Conservation (phyloP, 345 rosid genomes). For the Noccaea bulbosa region DNA sequence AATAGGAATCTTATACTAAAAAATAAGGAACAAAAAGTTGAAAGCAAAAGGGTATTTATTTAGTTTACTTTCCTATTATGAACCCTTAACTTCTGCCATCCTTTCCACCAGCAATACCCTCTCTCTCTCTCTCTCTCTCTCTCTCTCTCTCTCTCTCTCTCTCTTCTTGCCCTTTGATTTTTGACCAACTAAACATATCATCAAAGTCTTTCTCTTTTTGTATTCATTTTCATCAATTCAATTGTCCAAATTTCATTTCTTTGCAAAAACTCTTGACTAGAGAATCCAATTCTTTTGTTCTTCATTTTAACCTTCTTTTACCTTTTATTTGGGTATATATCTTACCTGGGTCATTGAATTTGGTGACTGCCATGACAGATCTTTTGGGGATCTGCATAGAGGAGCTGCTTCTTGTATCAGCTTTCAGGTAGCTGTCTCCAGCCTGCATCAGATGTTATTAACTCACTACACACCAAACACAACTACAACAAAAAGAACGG, state of each 20-base stretch:
- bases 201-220: conserved; percentile 4
- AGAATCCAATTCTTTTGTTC: conserved; percentile 29
- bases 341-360: conserved; percentile 47
- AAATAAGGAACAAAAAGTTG: conserved; percentile 41
- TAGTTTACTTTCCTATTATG: conserved; percentile 43
- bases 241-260: conserved; percentile 26
- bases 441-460: conserved; percentile 45
- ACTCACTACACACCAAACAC: conserved; percentile 43
- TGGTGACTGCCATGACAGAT: conserved; percentile 51
- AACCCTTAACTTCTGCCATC: conserved; percentile 42
- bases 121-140: conserved; percentile 24
- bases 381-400: conserved; percentile 59
- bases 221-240: conserved; percentile 12
- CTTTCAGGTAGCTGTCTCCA: conserved; percentile 46
- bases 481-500: conserved; percentile 38
- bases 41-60: conserved; percentile 42
- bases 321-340: conserved; percentile 37
- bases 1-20: conserved; percentile 34
- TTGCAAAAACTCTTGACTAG: conserved; percentile 34
- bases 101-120: conserved; percentile 42
- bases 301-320: conserved; percentile 13
- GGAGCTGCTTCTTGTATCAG: conserved; percentile 42
- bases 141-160: conserved; percentile 7
- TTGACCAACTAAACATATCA: conserved; percentile 34
- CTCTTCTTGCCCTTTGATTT: conserved; percentile 32